Conservation (phyloP, 1,139 yeast species). For the Meyerozyma sp. region DNA sequence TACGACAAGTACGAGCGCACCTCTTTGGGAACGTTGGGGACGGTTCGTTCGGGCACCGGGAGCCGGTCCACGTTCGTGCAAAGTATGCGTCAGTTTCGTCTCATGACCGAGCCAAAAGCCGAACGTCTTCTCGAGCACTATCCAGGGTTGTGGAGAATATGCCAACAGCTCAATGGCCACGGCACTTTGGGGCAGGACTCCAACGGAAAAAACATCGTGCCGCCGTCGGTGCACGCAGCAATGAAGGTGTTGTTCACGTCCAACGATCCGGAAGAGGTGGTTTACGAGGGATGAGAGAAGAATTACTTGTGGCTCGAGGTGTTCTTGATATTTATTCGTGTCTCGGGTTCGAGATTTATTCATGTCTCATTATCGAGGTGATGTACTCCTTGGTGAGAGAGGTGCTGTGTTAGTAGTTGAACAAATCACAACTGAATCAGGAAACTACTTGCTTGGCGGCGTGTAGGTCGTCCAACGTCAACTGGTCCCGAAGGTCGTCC, state of each 20-base stretch:
- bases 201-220: slow-evolving; percentile 31
- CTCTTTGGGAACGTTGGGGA: slow-evolving; percentile 49
- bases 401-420: slow-evolving; percentile 18
- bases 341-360: background rate
- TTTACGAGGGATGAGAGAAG: slow-evolving; percentile 9
- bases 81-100: slow-evolving; percentile 49
- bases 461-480: slow-evolving; percentile 49
- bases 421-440: background rate
- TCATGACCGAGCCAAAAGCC: slow-evolving; percentile 45
- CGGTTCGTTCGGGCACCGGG: slow-evolving; percentile 50
- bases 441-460: slow-evolving; percentile 41
- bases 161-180: slow-evolving; percentile 18
- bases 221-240: slow-evolving; percentile 38
- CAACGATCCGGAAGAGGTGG: slow-evolving; percentile 44
- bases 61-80: slow-evolving; percentile 40
- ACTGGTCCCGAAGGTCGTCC: slow-evolving; percentile 38
- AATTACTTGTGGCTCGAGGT: no score
- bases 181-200: slow-evolving; percentile 29
- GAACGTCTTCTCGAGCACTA: slow-evolving; percentile 31
- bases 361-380: slow-evolving; percentile 3
- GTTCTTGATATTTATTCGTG: no score
- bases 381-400: slow-evolving; percentile 31
- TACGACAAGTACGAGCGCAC: slow-evolving; percentile 55
- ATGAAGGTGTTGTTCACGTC: slow-evolving; percentile 44
- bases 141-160: slow-evolving; percentile 33